Evolutionary conservation across 2,329 filamentous ascomycete species (phyloP).

Genomic region (Mollisiaceae sp.): DNA sequence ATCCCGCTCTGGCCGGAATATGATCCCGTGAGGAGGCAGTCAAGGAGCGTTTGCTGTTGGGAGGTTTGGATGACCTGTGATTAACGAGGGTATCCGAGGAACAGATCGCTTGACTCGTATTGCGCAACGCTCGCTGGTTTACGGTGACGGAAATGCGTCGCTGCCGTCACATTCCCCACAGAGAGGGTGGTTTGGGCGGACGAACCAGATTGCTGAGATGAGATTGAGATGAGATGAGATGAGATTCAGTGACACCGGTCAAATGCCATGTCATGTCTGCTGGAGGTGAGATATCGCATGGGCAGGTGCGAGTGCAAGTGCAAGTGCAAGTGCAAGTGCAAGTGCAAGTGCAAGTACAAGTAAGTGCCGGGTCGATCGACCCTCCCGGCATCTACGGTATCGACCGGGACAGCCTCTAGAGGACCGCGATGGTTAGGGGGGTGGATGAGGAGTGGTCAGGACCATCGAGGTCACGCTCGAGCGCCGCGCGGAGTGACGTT

Average conservation of each 20-base stretch:
- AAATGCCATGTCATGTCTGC: conserved; percentile 10
- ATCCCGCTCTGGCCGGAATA: conserved; percentile 17
- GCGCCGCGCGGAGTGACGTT: conserved; percentile 7
- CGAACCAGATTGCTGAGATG: conserved; percentile 19
- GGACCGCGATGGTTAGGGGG: not conserved
- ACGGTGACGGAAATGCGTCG: not conserved
- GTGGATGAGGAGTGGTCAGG: conserved; percentile 2
- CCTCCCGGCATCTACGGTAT: conserved; percentile 12
- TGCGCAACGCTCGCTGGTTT: conserved; percentile 18
- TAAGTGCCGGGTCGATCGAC: conserved; percentile 26
- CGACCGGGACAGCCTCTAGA: conserved; percentile 4
- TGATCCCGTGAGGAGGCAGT: conserved; percentile 14
- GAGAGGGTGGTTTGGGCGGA: not conserved
- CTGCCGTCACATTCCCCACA: not conserved
- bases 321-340: no score
- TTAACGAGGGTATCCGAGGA: not conserved
- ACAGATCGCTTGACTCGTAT: conserved; percentile 23
- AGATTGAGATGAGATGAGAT: conserved; percentile 21
- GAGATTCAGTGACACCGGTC: conserved; percentile 16
- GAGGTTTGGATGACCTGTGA: not conserved
- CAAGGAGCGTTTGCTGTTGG: not conserved
- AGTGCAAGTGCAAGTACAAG: no score
- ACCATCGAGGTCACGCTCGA: conserved; percentile 8
- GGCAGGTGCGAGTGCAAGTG: not conserved
- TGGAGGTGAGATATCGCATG: not conserved